A percentile compares a stretch with the other conserved stretches of the same genome.
Conservation (phyloP, 1,139 yeast genomes). For the Komagataea norvegica region DNA sequence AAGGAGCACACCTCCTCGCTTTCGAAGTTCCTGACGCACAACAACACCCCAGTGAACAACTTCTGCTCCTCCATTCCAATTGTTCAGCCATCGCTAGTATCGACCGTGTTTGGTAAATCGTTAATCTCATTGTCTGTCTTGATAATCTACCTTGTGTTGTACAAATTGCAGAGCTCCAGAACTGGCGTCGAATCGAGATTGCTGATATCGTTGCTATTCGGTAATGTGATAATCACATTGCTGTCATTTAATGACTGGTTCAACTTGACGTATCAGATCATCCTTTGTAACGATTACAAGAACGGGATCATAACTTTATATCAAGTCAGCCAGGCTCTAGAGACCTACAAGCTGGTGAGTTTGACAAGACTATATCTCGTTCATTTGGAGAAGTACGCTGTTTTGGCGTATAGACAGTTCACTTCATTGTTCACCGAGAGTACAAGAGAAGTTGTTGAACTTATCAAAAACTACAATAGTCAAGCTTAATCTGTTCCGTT, state of each 20-base stretch:
- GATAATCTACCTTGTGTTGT: constrained; percentile 12
- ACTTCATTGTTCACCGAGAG: constrained; percentile 12
- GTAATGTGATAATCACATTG: constrained; percentile 15
- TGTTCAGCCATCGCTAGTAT: constrained; percentile 22
- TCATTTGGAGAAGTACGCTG: constrained; percentile 9
- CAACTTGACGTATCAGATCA: constrained; percentile 19
- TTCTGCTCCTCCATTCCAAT: constrained; percentile 23
- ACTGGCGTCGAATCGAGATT: constrained; percentile 23
- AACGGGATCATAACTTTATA: constrained; percentile 22
- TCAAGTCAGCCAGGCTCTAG: constrained; percentile 22
- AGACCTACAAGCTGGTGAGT: constrained; percentile 16
- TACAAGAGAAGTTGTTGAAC: constrained; percentile 12
- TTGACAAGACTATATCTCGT: constrained; percentile 3
- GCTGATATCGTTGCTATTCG: constrained; percentile 19
- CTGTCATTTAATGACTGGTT: constrained; percentile 24
- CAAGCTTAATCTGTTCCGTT: neutral
- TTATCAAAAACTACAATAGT: constrained; percentile 7
- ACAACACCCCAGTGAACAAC: constrained; percentile 24
- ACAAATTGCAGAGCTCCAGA: constrained; percentile 5
- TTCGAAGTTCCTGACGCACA: constrained; percentile 17
- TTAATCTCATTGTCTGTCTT: constrained; percentile 15
- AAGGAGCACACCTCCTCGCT: constrained; percentile 7
- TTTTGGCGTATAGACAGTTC: constrained; percentile 19
- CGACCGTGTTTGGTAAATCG: constrained; percentile 24
- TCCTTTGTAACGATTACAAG: constrained; percentile 26